Base-by-base conservation (phyloP, 768 basidiomycete species). In the Mycena amicta region DNA sequence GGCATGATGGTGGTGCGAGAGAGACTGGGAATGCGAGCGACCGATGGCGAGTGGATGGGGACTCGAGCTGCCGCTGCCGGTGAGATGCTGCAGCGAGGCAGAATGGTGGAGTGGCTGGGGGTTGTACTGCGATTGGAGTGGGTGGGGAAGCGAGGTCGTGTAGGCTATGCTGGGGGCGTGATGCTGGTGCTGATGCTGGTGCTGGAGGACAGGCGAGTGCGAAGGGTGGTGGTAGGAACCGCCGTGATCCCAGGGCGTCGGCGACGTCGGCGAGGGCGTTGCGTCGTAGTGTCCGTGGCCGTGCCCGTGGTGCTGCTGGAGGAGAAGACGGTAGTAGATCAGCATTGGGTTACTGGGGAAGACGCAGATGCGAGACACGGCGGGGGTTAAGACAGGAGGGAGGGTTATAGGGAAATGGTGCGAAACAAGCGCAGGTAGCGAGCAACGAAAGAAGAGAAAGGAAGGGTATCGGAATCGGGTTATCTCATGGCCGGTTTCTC, bases 181-280 rank as follows among this genome's bases (percentile, higher is more conserved):
- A 25, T 39, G 57, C 16, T 39, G n/a, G n/a, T n/a, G n/a, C n/a
- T n/a, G n/a, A n/a, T n/a, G n/a, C n/a, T n/a, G n/a, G n/a, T n/a
- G 45, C 52, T 28, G 47, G 47, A 13, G 47, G 22, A 15, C 4
- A 27, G 47, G 11, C 22, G 47, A 20, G 47, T 50, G 47, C 6
- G 26, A 29, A 15, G 47, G 47, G 20, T 50, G 47, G 25, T 12
- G 27, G 6, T 15, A 50, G n/a, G n/a, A n/a, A n/a, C n/a, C n/a
- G 22, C 5, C 31, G 28, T 23, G 15, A 40, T 46, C 53, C 58
- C 58, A 55, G 8, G 55, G 23, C 2, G n/a, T n/a, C n/a, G 53
- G 52, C n/a, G 41, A 56, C 20, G 60, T 53, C 2, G 55, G 60
- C 39, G 56, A 61, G 29, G 55, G 46, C 23, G 57, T 46, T 26